Evolutionary conservation across 257 asterid species (phyloP), one percentile per base, ranked within the genome.

Genomic region (Solanum okadae): DNA sequence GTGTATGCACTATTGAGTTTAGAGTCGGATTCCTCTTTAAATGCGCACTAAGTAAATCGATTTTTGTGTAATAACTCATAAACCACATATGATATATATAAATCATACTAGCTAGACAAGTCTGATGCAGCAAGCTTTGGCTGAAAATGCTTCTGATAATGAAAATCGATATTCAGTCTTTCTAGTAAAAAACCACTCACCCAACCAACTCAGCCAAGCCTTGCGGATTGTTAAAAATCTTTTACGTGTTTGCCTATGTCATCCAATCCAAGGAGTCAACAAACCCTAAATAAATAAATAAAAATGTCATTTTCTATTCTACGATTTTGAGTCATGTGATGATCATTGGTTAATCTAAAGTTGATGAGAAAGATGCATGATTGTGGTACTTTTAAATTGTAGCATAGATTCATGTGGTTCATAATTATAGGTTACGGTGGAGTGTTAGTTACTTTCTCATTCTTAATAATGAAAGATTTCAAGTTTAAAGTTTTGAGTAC

Each of bases 401-500:
- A 34, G 13, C 16, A 34, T 8, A 72, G 42, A 33, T 42, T 42
- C 42, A 72, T 16, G 44, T 15, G 38, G 79, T 72, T 72, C 81
- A 18, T 72, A 34, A 33, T 8, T 1, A 72, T 33, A 20, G 12
- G 3, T 9, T 34, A 13, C 3, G 35, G 4, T 67, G 37, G 22
- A 27, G 1, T 27, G 5, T 5, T 27, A 6, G 31, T 16, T 27
- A 68, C 6, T 27, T 27, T 68, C 16, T 6, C 1, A 27, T 7
- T 6, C 3, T 68, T 29, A 29, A 3, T 68, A 68, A 13, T 0
- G 3, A 29, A 13, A 29, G 10, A 29, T 27, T 5, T 12, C 0
- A 27, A 7, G 2, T 13, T 27, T 2, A 16, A 25, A 0, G 1
- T n/a, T 65, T n/a, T 11, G 34, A 12, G 0, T 27, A 5, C 1